These are phyloP conservation scores for Phytopythium helicoides DNA, from an alignment of 352 stramenopile species.

Conservation along the genomic window DNA sequence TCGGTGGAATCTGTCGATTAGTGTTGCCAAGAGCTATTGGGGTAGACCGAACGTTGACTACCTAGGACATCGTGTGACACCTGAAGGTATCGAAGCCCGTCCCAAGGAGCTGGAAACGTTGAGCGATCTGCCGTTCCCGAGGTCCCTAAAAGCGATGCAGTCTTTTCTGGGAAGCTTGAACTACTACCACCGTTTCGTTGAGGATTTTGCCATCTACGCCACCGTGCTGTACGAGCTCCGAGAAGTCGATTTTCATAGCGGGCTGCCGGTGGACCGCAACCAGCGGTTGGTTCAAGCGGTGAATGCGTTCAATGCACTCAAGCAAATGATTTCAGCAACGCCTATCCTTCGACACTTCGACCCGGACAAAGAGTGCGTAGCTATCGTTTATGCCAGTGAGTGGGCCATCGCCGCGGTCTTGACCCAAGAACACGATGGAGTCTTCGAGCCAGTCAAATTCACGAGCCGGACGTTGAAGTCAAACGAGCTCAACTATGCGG, in stretches of 20 bases:
- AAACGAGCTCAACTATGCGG: slow-evolving; percentile 13
- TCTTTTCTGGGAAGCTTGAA: slow-evolving; percentile 16
- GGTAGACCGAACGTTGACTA: slow-evolving; percentile 11
- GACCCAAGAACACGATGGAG: slow-evolving; percentile 5
- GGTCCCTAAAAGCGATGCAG: slow-evolving; percentile 8
- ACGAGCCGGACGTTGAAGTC: slow-evolving; percentile 7
- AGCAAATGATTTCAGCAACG: background rate
- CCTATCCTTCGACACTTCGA: slow-evolving; percentile 13
- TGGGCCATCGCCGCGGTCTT: slow-evolving; percentile 4
- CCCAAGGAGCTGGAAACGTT: slow-evolving; percentile 6
- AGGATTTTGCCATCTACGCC: slow-evolving; percentile 17
- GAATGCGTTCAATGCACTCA: slow-evolving; percentile 8
- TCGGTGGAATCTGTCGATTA: too few species aligned
- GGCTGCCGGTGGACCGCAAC: too few species aligned
- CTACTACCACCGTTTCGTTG: slow-evolving; percentile 17
- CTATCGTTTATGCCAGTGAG: slow-evolving; percentile 10
- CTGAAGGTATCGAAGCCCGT: slow-evolving; percentile 4
- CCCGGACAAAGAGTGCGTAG: too few species aligned
- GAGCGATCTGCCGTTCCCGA: background rate
- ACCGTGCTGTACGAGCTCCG: slow-evolving; percentile 8
- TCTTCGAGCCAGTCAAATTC: slow-evolving; percentile 7
- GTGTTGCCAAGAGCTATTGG: slow-evolving; percentile 15
- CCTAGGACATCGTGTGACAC: slow-evolving; percentile 12
- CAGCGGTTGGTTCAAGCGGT: background rate
- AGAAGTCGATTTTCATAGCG: too few species aligned